Evolutionary conservation across 2,329 filamentous ascomycete species (phyloP).

Genomic region (Ophiosphaerella narmari): DNA sequence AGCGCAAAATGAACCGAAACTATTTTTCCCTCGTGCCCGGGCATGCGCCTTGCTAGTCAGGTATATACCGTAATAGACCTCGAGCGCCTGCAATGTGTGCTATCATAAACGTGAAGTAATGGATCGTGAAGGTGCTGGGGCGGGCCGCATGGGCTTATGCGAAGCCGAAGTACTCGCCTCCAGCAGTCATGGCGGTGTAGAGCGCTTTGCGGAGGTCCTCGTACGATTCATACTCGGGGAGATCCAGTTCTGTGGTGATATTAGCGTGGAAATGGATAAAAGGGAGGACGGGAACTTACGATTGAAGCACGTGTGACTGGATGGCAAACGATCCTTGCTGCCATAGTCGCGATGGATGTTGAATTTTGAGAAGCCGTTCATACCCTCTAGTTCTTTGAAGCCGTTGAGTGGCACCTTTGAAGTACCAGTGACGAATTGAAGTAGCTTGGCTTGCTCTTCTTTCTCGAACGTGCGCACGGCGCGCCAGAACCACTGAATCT

Average conservation of each 20-base stretch:
- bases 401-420: conserved; percentile 98
- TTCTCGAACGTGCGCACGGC: conserved; percentile 97
- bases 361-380: conserved; percentile 98
- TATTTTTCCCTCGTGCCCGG: conserved; percentile 11
- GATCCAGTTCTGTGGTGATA: conserved; percentile 76
- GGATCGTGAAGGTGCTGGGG: conserved; percentile 1
- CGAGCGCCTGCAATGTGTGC: conserved; percentile 41
- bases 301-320: conserved; percentile 98
- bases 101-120: conserved; percentile 20
- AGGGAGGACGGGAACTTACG: conserved; percentile 67
- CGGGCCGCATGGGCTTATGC: conserved; percentile 61
- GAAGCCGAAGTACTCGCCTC: conserved; percentile 97
- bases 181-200: conserved; percentile 95
- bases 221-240: conserved; percentile 97
- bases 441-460: conserved; percentile 93
- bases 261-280: conserved; percentile 39
- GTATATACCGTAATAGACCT: conserved; percentile 3
- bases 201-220: conserved; percentile 85
- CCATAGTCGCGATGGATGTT: conserved; percentile 99
- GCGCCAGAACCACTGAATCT: conserved; percentile 99
- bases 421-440: conserved; percentile 98
- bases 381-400: conserved; percentile 98
- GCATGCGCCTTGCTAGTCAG: conserved; percentile 6
- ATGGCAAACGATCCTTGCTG: conserved; percentile 92
- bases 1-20: not conserved